These are phyloP conservation scores for Microbotryum saponariae DNA, from an alignment of 1,284 basidiomycete genomes.

Conservation along the genomic window DNA sequence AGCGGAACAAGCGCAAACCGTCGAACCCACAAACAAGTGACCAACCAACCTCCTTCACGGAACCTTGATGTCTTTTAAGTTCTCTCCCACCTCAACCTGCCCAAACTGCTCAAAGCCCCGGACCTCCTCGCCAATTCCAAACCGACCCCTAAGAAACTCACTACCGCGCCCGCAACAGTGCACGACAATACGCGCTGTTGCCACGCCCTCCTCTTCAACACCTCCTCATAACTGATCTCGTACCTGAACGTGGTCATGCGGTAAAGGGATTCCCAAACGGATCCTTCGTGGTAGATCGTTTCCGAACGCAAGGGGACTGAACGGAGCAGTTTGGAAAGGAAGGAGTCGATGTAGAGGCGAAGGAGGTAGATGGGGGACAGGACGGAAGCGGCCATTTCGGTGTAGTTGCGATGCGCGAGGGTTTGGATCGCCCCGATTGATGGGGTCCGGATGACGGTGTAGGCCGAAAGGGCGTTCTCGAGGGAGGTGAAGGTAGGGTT, in stretches of 20 bases:
- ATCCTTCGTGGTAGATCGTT: conserved; percentile 12
- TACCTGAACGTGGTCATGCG: conserved; percentile 96
- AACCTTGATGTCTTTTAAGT: too few species aligned
- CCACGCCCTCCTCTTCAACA: conserved; percentile 53
- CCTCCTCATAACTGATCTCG: conserved; percentile 78
- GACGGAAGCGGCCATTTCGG: conserved; percentile 90
- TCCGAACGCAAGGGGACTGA: conserved; percentile 15
- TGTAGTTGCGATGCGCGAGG: conserved; percentile 89
- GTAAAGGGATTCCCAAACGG: conserved; percentile 79
- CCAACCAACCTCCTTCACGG: too few species aligned
- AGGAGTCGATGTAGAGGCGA: conserved; percentile 65
- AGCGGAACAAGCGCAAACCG: too few species aligned
- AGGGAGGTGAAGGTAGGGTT: conserved; percentile 50
- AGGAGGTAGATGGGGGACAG: conserved; percentile 72
- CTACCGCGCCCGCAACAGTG: neutral
- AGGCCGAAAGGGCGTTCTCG: conserved; percentile 59
- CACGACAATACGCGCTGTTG: conserved; percentile 45
- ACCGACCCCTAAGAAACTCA: neutral
- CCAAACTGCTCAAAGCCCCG: neutral
- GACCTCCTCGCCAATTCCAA: neutral
- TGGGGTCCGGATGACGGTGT: conserved; percentile 70
- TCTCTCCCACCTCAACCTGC: too few species aligned
- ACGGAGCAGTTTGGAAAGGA: conserved; percentile 48
- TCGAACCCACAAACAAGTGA: too few species aligned
- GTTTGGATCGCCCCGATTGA: conserved; percentile 85